Conservation (phyloP, 257 asterid species). For the Solanum tarapatanum region DNA sequence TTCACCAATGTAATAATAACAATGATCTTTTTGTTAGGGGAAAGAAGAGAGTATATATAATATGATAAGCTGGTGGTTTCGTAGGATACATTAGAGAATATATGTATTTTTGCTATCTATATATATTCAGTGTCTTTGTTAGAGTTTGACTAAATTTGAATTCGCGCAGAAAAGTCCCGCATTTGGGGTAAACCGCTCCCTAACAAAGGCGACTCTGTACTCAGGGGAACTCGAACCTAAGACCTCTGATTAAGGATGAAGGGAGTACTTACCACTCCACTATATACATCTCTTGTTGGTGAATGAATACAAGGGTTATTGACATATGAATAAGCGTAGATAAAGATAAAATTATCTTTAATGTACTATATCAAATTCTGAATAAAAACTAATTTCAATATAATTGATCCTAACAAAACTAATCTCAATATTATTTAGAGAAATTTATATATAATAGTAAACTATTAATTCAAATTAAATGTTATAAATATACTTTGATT, state of each 20-base stretch:
- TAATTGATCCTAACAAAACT: not conserved
- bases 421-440: too few species aligned
- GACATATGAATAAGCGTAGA: not conserved
- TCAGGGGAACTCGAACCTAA: not conserved
- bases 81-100: too few species aligned
- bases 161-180: fast-evolving
- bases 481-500: too few species aligned
- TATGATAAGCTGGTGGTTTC: not conserved
- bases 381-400: too few species aligned
- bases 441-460: too few species aligned
- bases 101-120: not conserved
- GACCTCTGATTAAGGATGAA: not conserved
- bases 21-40: not conserved
- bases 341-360: too few species aligned
- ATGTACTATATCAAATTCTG: not conserved
- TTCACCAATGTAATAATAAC: not conserved
- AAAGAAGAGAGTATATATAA: not conserved
- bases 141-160: too few species aligned
- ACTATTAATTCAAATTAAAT: too few species aligned
- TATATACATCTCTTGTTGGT: not conserved
- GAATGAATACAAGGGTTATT: too few species aligned
- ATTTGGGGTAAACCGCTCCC: not conserved
- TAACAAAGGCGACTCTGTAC: too few species aligned
- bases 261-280: too few species aligned
- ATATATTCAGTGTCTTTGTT: too few species aligned